Evolutionary conservation across 352 stramenopile genomes (phyloP).

Genomic region (Peronospora farinosa): DNA sequence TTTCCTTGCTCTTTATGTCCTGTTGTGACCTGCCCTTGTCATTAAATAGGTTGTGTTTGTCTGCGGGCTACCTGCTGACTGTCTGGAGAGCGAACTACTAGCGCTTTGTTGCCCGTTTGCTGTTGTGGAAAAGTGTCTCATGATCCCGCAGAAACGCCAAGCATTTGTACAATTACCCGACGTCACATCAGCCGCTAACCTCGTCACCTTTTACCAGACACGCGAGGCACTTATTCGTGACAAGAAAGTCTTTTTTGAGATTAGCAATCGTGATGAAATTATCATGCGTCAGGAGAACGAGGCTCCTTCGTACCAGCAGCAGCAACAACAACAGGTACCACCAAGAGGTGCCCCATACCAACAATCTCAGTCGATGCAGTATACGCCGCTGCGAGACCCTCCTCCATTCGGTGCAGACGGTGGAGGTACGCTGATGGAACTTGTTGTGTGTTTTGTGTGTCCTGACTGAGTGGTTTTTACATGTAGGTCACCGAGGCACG

Average conservation of each 20-base stretch:
- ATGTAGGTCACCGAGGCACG: conserved; percentile 20
- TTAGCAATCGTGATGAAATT: conserved; percentile 63
- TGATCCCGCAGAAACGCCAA: conserved; percentile 70
- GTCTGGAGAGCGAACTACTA: conserved; percentile 76
- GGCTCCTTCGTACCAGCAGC: conserved; percentile 24
- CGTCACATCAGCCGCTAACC: conserved; percentile 50
- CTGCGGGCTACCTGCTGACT: conserved; percentile 65
- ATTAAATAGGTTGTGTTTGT: conserved; percentile 63
- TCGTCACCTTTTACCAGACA: conserved; percentile 75
- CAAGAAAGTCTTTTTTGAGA: conserved; percentile 78
- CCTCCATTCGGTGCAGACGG: conserved; percentile 8
- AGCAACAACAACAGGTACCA: conserved; percentile 27
- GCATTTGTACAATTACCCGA: conserved; percentile 79
- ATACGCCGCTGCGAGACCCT: conserved; percentile 16
- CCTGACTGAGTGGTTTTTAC: conserved; percentile 3
- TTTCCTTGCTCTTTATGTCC: conserved; percentile 19
- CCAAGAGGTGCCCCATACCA: conserved; percentile 18
- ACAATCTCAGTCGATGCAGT: conserved; percentile 22
- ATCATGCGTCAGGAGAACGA: conserved; percentile 31
- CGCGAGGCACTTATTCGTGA: conserved; percentile 68
- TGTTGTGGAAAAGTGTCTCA: conserved; percentile 69
- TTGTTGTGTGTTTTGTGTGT: background rate
- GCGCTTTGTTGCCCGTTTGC: conserved; percentile 77
- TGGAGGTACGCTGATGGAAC: conserved; percentile 12
- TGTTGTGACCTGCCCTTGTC: conserved; percentile 24